These are phyloP conservation scores for Fusarium staphyleae DNA, from an alignment of 2,329 filamentous ascomycete genomes.

Conservation along the genomic window DNA sequence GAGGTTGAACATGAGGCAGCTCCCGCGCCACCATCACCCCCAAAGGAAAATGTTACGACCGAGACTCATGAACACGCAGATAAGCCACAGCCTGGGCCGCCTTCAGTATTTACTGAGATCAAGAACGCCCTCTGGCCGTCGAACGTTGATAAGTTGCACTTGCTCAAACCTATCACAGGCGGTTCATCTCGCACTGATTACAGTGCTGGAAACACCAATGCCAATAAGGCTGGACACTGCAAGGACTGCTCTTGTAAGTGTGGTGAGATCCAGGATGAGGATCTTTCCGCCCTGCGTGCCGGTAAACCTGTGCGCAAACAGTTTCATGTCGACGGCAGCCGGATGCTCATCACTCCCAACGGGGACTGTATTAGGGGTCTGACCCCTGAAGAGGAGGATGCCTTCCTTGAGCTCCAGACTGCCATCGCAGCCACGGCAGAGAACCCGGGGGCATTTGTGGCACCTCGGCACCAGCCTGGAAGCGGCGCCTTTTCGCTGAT, in stretches of 20 bases:
- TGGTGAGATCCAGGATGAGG: constrained; percentile 54
- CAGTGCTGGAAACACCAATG: constrained; percentile 22
- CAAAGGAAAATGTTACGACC: constrained; percentile 23
- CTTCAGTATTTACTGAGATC: constrained; percentile 49
- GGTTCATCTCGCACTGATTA: constrained; percentile 42
- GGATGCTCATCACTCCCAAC: constrained; percentile 76
- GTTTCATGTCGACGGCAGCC: constrained; percentile 63
- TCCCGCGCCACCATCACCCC: constrained; percentile 27
- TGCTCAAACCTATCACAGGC: constrained; percentile 48
- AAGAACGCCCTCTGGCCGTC: constrained; percentile 45
- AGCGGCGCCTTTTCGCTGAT: constrained; percentile 67
- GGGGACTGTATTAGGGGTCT: constrained; percentile 80
- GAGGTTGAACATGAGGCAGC: constrained; percentile 30
- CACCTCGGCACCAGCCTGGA: constrained; percentile 60
- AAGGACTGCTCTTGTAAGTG: constrained; percentile 50
- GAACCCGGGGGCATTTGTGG: constrained; percentile 63
- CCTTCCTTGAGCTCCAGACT: constrained; percentile 73
- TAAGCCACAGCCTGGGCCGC: constrained; percentile 44
- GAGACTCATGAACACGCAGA: constrained; percentile 37
- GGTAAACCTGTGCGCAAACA: constrained; percentile 68
- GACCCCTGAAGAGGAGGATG: constrained; percentile 71
- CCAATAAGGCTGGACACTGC: constrained; percentile 43
- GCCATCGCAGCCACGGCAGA: constrained; percentile 58
- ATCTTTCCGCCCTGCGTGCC: constrained; percentile 61
- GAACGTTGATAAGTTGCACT: constrained; percentile 46